Evolutionary conservation across 306 rosid genomes (phyloP).

Genomic region (Trifolium fragiferum): DNA sequence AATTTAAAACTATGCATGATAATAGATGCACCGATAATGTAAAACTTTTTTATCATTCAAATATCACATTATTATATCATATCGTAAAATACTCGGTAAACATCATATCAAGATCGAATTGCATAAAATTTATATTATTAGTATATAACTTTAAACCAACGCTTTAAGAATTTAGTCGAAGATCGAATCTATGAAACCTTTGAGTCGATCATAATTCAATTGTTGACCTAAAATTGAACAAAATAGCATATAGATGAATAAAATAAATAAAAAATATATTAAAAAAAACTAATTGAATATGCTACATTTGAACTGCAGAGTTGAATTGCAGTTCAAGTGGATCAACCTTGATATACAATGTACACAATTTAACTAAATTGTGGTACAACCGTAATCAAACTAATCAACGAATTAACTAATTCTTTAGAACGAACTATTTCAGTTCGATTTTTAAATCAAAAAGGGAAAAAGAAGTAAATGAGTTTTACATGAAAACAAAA

Average conservation of each 20-base stretch:
- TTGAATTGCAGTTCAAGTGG: too few relatives aligned
- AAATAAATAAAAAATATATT: too few relatives aligned
- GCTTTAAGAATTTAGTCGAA: neutral
- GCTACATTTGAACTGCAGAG: too few relatives aligned
- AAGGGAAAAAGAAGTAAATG: conserved; percentile 4
- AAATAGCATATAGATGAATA: too few relatives aligned
- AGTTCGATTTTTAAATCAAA: conserved; percentile 2
- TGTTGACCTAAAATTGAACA: neutral
- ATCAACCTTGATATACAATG: too few relatives aligned
- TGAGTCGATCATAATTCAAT: too few relatives aligned
- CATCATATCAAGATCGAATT: too few relatives aligned
- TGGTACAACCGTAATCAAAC: neutral
- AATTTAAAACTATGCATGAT: neutral
- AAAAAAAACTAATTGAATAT: too few relatives aligned
- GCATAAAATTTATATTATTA: too few relatives aligned
- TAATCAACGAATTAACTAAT: neutral
- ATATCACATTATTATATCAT: neutral
- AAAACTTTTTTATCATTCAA: neutral
- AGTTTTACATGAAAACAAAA: conserved; percentile 36
- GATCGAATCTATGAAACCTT: neutral
- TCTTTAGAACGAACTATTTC: neutral
- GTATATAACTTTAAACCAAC: too few relatives aligned
- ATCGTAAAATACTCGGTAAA: too few relatives aligned
- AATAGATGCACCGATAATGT: neutral
- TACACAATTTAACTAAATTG: too few relatives aligned